Base-by-base conservation (phyloP, 1,284 basidiomycete species). In the Cryptococcus sp. region DNA sequence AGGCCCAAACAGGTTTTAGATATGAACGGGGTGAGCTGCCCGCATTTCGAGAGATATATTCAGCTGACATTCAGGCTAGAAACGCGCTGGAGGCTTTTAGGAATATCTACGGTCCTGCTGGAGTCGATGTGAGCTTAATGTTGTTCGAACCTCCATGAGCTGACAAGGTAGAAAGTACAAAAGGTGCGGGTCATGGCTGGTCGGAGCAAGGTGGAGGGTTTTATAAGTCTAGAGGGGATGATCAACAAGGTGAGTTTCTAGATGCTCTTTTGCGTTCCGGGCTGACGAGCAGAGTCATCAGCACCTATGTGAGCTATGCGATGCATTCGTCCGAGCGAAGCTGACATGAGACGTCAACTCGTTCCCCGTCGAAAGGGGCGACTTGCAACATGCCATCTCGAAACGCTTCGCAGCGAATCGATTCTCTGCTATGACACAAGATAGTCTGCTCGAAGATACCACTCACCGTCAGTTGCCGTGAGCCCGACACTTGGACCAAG, bases 151-250 rank as follows among this genome's bases (percentile, higher is more conserved):
- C n/a, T n/a, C n/a, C 26, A 19, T 10, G 19, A 40, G 35, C 40
- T 57, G 46, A 51, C 16, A 11, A 3, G 10, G 16, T 41, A 67
- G 58, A 53, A 82, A 58, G 79, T 84, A 5, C 83, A 89, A 55
- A 80, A 81, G 45, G 76, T 91, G 43, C 62, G 80, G 26, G 72
- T 77, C 4, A 67, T 65, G 18, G 74, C 69, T 14, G 82, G 75
- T n/a, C 72, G 74, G 6, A 72, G 84, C 59, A 78, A 69, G 38
- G 69, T 89, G 2, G 75, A 85, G 52, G 89, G 89, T 1, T 92
- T 93, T 63, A 81, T 93, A 52, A 86, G 86, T 63, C 75, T 90
- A 6, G 78, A 81, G 22, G 87, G 87, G 3, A 78, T 83, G 25
- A 73, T 78, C 49, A 84, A 85, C 16, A 87, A 84, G 76, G 87